A percentile compares a stretch with the other conserved stretches of the same genome.
Conservation (phyloP, 164 flowering plant genomes). For the Euptelea pleiosperma region DNA sequence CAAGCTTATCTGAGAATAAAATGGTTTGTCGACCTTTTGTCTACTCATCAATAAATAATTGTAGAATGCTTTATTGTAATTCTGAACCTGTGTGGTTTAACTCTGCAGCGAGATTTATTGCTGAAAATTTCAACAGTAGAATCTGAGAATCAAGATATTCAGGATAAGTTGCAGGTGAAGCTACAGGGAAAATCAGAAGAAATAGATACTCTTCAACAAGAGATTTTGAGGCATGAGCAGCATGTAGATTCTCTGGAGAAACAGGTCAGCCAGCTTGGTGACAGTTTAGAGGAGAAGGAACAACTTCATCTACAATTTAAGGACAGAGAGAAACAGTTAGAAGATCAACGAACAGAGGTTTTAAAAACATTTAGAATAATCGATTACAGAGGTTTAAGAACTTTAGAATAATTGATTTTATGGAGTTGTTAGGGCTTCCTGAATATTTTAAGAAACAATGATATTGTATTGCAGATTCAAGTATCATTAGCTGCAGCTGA, state of each 20-base stretch:
- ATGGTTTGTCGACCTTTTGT: constrained; percentile 43
- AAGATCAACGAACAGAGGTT: constrained; percentile 69
- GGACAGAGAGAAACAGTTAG: constrained; percentile 56
- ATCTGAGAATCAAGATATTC: constrained; percentile 48
- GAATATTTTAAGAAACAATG: neutral
- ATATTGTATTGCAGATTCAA: constrained; percentile 48
- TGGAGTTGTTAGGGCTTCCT: neutral
- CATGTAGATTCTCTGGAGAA: constrained; percentile 48
- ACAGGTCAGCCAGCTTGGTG: constrained; percentile 47
- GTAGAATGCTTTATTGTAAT: constrained; percentile 5
- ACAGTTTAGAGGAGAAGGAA: constrained; percentile 59
- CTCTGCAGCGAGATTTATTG: constrained; percentile 68
- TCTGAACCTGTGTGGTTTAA: constrained; percentile 19
- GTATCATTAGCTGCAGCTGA: constrained; percentile 53
- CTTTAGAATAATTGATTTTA: neutral
- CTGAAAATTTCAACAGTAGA: constrained; percentile 52
- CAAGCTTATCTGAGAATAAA: constrained; percentile 52
- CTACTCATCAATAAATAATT: neutral
- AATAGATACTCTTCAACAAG: constrained; percentile 44
- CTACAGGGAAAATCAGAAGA: constrained; percentile 50
- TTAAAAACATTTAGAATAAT: constrained; percentile 1
- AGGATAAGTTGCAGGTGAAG: constrained; percentile 47
- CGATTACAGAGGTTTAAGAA: neutral
- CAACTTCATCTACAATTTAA: constrained; percentile 40
- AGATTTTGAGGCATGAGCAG: constrained; percentile 40